Percentiles rank a stretch among this genome's conserved stretches.
Evolutionary conservation across 495 filamentous ascomycete species (phyloP).

Genomic region (Chaetomium tenue): DNA sequence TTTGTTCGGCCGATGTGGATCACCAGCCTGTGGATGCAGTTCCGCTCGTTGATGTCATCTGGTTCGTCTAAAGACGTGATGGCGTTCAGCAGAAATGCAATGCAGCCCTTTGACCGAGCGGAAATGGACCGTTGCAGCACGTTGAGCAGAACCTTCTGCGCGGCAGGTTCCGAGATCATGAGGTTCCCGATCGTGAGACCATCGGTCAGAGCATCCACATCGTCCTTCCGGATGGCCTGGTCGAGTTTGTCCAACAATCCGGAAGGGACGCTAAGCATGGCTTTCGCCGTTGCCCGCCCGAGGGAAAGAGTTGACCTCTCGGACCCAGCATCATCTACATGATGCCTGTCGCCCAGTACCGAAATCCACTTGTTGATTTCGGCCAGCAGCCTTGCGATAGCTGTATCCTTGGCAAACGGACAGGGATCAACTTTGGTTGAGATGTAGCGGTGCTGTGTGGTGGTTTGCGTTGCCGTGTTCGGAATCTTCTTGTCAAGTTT

Average conservation of each 20-base stretch:
- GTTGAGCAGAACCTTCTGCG: conserved; percentile 66
- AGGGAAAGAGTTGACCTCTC: conserved; percentile 68
- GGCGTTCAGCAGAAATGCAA: conserved; percentile 63
- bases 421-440: conserved; percentile 81
- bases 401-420: conserved; percentile 75
- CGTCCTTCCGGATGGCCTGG: conserved; percentile 71
- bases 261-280: conserved; percentile 65
- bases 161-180: conserved; percentile 50
- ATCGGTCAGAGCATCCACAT: conserved; percentile 58
- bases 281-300: conserved; percentile 65
- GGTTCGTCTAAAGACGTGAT: conserved; percentile 74
- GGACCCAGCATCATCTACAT: conserved; percentile 67
- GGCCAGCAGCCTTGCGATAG: conserved; percentile 63
- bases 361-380: conserved; percentile 91
- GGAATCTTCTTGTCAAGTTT: conserved; percentile 91
- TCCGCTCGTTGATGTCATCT: conserved; percentile 89
- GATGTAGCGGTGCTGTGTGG: conserved; percentile 77
- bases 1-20: conserved; percentile 84
- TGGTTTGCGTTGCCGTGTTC: conserved; percentile 41
- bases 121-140: conserved; percentile 83
- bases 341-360: conserved; percentile 68
- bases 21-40: conserved; percentile 87
- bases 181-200: conserved; percentile 59
- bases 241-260: conserved; percentile 70
- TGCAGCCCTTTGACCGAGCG: conserved; percentile 63